Conservation (phyloP, 768 basidiomycete species). For the Tulasnella sp. region DNA sequence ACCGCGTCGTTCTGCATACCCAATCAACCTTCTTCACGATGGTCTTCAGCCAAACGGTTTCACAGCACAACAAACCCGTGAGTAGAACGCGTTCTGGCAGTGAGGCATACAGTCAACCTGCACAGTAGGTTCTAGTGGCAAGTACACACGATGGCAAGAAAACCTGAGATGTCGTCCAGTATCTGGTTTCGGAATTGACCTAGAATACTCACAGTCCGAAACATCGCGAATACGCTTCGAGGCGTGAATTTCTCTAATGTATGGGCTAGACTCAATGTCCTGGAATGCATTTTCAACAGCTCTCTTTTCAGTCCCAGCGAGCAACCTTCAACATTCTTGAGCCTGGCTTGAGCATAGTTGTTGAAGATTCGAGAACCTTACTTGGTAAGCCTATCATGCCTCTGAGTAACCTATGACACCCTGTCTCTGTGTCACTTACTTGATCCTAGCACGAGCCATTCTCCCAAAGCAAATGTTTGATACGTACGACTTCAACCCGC, state of each 20-base stretch:
- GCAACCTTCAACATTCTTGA: conserved; percentile 74
- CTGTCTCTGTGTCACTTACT: neutral
- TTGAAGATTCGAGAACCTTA: conserved; percentile 83
- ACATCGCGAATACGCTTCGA: conserved; percentile 74
- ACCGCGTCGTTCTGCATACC: neutral
- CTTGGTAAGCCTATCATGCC: conserved; percentile 57
- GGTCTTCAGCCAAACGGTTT: conserved; percentile 13
- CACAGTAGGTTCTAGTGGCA: conserved; percentile 43
- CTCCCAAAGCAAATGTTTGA: conserved; percentile 79
- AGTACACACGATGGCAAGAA: conserved; percentile 39
- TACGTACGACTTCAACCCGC: conserved; percentile 67
- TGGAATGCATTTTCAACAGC: neutral
- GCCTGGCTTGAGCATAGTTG: conserved; percentile 72
- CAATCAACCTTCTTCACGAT: neutral
- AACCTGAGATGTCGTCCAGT: conserved; percentile 48
- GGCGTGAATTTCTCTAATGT: conserved; percentile 84
- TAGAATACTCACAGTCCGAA: conserved; percentile 53
- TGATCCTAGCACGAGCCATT: conserved; percentile 72
- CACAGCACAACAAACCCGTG: conserved; percentile 14
- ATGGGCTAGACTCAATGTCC: conserved; percentile 42
- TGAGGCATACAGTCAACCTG: neutral
- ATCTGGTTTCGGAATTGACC: conserved; percentile 38
- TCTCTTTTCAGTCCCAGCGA: conserved; percentile 54
- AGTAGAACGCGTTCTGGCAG: neutral
- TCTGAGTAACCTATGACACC: conserved; percentile 6